Evolutionary conservation across 257 asterid species (phyloP), one percentile per base, ranked within the genome.

Genomic region (Plantago ovata): DNA sequence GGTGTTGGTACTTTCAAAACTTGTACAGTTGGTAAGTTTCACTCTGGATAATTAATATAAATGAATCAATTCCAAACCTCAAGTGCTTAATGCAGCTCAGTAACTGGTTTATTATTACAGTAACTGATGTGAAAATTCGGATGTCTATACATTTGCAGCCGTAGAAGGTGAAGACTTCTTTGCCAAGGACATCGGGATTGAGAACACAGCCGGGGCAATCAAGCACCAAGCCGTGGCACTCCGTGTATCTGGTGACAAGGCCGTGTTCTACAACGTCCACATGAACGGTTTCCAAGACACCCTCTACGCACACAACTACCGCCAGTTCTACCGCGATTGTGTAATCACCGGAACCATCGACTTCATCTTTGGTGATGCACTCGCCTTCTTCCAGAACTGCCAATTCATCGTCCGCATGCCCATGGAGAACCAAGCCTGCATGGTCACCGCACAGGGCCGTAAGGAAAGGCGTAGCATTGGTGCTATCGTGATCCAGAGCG

Each of bases 361-460:
- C 67, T 81, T 84, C 67, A 60, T 89, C 66, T 88, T 86, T 48
- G 96, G 96, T 1, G 95, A 88, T 39, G 95, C 91, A 6, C 42
- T 62, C 0, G 74, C 85, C 39, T 69, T 88, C 12, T 82, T 87
- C 78, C 94, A 87, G 6, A 82, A 77, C 41, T 76, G 91, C 71
- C 66, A 59, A 32, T 47, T 83, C 23, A 62, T 85, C 4, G 88
- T 83, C 3, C 84, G 96, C 16, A 75, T 68, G 70, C 96, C 96
- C 12, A 18, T 80, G 41, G 53, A 56, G 1, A 74, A 75, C 80
- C 96, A 83, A 43, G 84, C 73, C 0, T 85, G 95, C 72, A 85
- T 85, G 95, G 90, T 88, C 13, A 88, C 95, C 3, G 96, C 96
- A 13, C 97, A 89, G 63, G 97, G 95, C 4, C 81, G 95, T 22